phyloP scores from a whole-genome alignment of 805 yeast species.

The Danielozyma ontarioensis region DNA sequence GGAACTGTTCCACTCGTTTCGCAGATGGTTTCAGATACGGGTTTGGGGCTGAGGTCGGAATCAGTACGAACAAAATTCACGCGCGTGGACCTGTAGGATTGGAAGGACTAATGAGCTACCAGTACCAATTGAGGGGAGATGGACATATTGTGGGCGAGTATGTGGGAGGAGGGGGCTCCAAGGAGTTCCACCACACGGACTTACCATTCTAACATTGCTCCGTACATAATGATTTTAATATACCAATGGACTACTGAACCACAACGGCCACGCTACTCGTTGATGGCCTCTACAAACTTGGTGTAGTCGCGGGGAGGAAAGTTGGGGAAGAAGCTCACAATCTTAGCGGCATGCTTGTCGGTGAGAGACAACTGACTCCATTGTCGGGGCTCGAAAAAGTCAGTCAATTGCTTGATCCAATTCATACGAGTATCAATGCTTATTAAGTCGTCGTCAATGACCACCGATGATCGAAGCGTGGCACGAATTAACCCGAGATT shows the following conservation, averaged over 20 bases:
- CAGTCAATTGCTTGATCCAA: conserved; percentile 66
- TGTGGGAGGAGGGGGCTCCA: conserved; percentile 86
- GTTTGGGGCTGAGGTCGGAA: conserved; percentile 98
- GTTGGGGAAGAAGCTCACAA: conserved; percentile 47
- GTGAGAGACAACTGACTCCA: conserved; percentile 46
- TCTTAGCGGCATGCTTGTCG: conserved; percentile 22
- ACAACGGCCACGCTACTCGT: too few species aligned
- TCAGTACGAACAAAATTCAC: conserved; percentile 93
- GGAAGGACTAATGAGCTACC: conserved; percentile 94
- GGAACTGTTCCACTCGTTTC: conserved; percentile 96
- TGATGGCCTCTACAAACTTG: too few species aligned
- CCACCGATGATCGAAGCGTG: conserved; percentile 39
- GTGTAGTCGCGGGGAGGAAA: conserved; percentile 40
- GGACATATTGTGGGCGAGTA: conserved; percentile 94
- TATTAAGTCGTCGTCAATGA: conserved; percentile 41
- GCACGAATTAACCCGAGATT: conserved; percentile 55
- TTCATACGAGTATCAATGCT: conserved; percentile 60
- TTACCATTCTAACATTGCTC: conserved; percentile 19
- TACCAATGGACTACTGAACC: too few species aligned
- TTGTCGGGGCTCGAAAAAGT: conserved; percentile 49
- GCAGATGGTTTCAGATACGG: conserved; percentile 99
- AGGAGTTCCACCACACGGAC: conserved; percentile 70
- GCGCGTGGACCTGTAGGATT: conserved; percentile 99
- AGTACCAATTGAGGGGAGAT: conserved; percentile 84
- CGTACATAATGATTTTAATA: not conserved